A percentile compares a stretch with the other conserved stretches of the same genome.
Conservation (phyloP, 1,284 basidiomycete genomes). For the Trichosporon faecale region DNA sequence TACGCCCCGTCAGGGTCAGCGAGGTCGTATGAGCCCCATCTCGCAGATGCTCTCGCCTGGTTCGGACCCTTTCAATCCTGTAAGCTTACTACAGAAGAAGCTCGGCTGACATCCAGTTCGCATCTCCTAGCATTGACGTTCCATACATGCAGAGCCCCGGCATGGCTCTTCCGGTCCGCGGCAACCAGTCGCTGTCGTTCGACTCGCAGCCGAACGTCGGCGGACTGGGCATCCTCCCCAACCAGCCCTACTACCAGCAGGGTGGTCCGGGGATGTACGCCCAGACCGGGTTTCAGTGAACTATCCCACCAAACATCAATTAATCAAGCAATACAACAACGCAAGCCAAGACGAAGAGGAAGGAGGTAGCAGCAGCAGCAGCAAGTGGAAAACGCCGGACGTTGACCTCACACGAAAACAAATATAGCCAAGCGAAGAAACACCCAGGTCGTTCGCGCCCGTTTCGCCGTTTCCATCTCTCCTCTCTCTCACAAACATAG, state of each 20-base stretch:
- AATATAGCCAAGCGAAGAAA: background rate
- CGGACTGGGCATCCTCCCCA: constrained; percentile 46
- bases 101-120: constrained; percentile 30
- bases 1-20: constrained; percentile 38
- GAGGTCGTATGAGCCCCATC: constrained; percentile 42
- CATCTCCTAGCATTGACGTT: constrained; percentile 45
- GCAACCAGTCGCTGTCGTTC: constrained; percentile 38
- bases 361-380: background rate
- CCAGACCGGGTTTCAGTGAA: constrained; percentile 23
- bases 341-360: background rate
- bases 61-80: constrained; percentile 53
- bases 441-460: background rate
- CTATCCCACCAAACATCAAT: background rate
- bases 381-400: background rate
- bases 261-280: constrained; percentile 25
- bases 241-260: constrained; percentile 23
- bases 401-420: background rate
- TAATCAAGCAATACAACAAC: background rate
- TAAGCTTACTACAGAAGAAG: constrained; percentile 24
- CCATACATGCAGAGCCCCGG: constrained; percentile 33
- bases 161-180: constrained; percentile 24
- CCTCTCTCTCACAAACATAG: background rate
- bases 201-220: constrained; percentile 47
- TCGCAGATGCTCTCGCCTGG: constrained; percentile 49
- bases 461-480: background rate